phyloP scores from a whole-genome alignment of 2,329 filamentous ascomycete species.

The Nemania abortiva region DNA sequence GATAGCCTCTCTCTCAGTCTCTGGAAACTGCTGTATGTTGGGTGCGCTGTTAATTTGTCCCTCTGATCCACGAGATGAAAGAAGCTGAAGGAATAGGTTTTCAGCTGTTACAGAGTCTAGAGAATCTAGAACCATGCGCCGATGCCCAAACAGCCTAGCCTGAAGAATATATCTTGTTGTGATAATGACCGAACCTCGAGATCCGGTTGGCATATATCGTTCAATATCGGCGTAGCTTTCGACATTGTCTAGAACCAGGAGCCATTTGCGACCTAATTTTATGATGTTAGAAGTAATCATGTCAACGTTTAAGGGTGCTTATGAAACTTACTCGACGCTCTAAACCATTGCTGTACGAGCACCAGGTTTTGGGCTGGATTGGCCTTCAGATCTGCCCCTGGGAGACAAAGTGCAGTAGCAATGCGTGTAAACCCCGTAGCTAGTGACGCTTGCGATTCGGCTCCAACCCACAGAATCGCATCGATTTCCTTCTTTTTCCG shows the following conservation, averaged over 20 bases:
- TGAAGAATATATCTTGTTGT: background rate
- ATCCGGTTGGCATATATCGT: background rate
- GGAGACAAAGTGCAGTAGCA: background rate
- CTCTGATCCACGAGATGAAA: background rate
- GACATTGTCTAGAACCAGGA: background rate
- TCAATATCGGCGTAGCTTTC: background rate
- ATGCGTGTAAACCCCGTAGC: background rate
- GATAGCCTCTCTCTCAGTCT: background rate
- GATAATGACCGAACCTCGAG: background rate
- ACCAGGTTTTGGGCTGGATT: background rate
- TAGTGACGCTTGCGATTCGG: background rate
- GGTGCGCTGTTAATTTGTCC: too few relatives aligned
- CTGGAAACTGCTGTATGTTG: background rate
- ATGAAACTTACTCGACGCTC: background rate
- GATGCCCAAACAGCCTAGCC: background rate
- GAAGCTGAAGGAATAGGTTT: background rate
- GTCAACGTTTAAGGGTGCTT: background rate
- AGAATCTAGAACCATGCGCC: background rate
- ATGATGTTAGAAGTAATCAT: background rate
- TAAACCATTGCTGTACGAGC: background rate
- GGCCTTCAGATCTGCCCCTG: background rate
- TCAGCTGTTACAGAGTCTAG: background rate
- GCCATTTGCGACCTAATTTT: background rate
- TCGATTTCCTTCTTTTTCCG: background rate
- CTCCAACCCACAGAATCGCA: background rate